Conservation (phyloP, 176 grass and related monocot genomes). For the Rhynchospora breviuscula region DNA sequence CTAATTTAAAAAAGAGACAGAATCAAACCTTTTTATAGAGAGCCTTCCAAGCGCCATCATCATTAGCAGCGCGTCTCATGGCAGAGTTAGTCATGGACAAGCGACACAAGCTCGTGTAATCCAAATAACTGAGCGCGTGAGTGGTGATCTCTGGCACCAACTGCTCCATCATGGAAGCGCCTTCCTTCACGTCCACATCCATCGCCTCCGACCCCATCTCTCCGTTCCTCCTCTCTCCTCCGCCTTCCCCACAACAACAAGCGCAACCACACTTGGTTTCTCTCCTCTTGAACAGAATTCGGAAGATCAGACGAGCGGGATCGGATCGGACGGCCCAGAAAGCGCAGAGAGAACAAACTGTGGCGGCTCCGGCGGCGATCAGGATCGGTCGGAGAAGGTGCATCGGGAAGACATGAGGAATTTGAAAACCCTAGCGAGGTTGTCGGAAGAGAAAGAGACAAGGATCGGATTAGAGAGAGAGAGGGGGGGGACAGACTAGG, state of each 20-base stretch:
- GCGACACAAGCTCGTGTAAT: slow-evolving; percentile 87
- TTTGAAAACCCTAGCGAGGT: slow-evolving; percentile 32
- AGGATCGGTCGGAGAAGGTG: slow-evolving; percentile 44
- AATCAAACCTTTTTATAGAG: slow-evolving; percentile 71
- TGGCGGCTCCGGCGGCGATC: slow-evolving; percentile 70
- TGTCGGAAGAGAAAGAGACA: background rate
- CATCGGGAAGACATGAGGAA: slow-evolving; percentile 46
- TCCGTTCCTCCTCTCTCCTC: slow-evolving; percentile 25
- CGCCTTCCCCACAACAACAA: slow-evolving; percentile 11
- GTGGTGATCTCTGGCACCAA: slow-evolving; percentile 97
- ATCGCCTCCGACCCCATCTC: slow-evolving; percentile 53
- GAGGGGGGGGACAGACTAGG: background rate
- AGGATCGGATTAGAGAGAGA: slow-evolving; percentile 34
- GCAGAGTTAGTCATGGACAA: slow-evolving; percentile 98
- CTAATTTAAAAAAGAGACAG: no score
- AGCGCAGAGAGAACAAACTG: slow-evolving; percentile 58
- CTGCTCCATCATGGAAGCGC: slow-evolving; percentile 96
- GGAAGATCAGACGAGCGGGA: slow-evolving; percentile 2
- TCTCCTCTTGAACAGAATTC: slow-evolving; percentile 2
- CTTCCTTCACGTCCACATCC: slow-evolving; percentile 47
- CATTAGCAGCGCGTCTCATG: slow-evolving; percentile 93
- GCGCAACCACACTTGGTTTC: slow-evolving; percentile 15
- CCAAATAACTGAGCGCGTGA: slow-evolving; percentile 92
- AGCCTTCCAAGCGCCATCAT: slow-evolving; percentile 88
- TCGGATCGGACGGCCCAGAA: slow-evolving; percentile 42